A percentile compares a stretch with the other conserved stretches of the same genome.
phyloP scores from a whole-genome alignment of 202 grass and related monocot species.

The Hordeum pubiflorum region DNA sequence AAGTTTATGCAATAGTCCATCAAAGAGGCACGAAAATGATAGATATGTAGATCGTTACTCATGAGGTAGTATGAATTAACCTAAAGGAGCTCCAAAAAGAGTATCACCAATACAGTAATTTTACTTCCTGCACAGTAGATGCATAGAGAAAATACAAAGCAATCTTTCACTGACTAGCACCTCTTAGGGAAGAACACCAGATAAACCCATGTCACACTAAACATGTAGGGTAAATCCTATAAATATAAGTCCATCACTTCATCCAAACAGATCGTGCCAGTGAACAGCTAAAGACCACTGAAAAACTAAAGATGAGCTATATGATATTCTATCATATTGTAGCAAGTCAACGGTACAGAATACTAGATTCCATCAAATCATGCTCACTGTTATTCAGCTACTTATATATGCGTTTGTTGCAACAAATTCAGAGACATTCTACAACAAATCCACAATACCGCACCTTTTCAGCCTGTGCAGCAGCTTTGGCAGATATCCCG shows the following conservation, averaged over 20 bases:
- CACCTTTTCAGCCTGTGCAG: constrained; percentile 68
- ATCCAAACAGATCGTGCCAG: not conserved
- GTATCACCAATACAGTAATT: not conserved
- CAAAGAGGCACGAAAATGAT: not conserved
- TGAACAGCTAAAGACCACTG: not conserved
- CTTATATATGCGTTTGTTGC: not conserved
- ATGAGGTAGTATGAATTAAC: not conserved
- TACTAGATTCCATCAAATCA: not conserved
- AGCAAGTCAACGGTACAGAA: not conserved
- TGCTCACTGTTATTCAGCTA: not conserved
- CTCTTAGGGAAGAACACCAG: not conserved
- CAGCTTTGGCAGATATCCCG: constrained; percentile 65
- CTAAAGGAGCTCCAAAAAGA: not conserved
- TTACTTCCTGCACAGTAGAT: not conserved
- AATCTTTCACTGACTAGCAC: not conserved
- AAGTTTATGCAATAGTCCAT: not conserved
- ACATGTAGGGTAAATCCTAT: not conserved
- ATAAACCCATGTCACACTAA: not conserved
- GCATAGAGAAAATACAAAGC: not conserved
- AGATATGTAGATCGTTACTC: not conserved
- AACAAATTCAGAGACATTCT: not conserved
- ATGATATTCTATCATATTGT: not conserved
- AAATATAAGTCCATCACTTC: not conserved
- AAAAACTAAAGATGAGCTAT: not conserved
- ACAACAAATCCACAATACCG: not conserved